A percentile compares a stretch with the other conserved stretches of the same genome.
Evolutionary conservation across 257 asterid species (phyloP).

Genomic region (Osmanthus fragrans): DNA sequence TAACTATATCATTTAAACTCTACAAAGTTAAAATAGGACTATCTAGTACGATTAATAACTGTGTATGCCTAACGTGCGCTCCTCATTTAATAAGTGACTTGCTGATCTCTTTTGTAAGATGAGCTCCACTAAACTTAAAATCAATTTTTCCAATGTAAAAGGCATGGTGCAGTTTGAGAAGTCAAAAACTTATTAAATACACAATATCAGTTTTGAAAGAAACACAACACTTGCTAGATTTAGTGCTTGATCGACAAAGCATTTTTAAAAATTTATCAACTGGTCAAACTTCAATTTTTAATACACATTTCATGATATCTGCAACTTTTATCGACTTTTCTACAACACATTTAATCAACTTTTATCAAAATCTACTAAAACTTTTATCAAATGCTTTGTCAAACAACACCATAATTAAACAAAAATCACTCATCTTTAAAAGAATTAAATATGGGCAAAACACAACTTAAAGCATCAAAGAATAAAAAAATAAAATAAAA

Average conservation of each 20-base stretch:
- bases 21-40: background rate
- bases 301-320: no score
- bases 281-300: no score
- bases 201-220: background rate
- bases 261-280: no score
- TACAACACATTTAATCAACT: no score
- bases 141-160: background rate
- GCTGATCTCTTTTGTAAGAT: background rate
- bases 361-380: no score
- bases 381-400: no score
- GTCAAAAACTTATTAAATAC: background rate
- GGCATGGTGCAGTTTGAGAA: background rate
- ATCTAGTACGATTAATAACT: background rate
- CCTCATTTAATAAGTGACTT: background rate
- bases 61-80: background rate
- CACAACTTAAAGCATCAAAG: background rate
- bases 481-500: background rate
- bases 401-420: background rate
- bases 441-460: background rate
- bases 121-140: background rate
- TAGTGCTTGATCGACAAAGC: no score
- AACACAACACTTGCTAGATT: background rate
- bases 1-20: slow-evolving; percentile 3
- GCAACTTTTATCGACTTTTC: no score
- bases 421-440: background rate